These are phyloP conservation scores for Fusarium nisikadoi DNA, from an alignment of 2,329 filamentous ascomycete species.

Conservation along the genomic window DNA sequence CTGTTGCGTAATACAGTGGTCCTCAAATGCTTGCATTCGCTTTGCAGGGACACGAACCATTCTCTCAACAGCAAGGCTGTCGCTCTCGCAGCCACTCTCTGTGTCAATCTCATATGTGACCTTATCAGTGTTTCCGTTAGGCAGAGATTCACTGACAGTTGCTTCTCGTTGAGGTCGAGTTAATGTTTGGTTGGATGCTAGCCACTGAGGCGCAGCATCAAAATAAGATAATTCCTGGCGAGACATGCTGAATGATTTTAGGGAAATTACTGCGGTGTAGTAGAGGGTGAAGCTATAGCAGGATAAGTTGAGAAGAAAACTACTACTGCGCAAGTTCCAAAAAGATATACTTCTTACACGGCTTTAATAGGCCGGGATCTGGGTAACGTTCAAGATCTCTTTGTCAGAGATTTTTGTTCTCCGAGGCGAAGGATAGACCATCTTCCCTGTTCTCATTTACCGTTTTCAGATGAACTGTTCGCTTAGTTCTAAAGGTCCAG, in stretches of 20 bases:
- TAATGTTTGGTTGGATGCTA: rapidly evolving
- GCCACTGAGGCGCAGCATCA: not conserved
- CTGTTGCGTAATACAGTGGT: rapidly evolving
- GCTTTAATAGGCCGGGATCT: not conserved
- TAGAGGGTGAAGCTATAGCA: rapidly evolving
- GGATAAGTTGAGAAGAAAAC: rapidly evolving
- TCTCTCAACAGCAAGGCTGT: rapidly evolving
- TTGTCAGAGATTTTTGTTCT: not conserved
- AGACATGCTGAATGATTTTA: not conserved
- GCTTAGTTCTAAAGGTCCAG: rapidly evolving
- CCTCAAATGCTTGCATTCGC: not conserved
- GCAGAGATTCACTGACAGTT: not conserved
- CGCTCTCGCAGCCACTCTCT: rapidly evolving
- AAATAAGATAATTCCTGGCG: not conserved
- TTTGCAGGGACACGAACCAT: rapidly evolving
- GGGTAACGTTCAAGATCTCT: not conserved
- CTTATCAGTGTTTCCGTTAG: rapidly evolving
- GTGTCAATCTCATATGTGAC: rapidly evolving
- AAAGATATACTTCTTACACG: not conserved
- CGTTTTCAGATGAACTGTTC: rapidly evolving
- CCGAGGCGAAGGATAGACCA: rapidly evolving
- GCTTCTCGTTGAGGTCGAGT: rapidly evolving
- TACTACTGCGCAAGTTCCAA: rapidly evolving
- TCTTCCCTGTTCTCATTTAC: no score
- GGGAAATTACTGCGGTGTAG: rapidly evolving